Percentiles rank a stretch among this genome's conserved stretches.
Conservation (phyloP, 2,329 filamentous ascomycete species). For the Endoconidiophora polonica region DNA sequence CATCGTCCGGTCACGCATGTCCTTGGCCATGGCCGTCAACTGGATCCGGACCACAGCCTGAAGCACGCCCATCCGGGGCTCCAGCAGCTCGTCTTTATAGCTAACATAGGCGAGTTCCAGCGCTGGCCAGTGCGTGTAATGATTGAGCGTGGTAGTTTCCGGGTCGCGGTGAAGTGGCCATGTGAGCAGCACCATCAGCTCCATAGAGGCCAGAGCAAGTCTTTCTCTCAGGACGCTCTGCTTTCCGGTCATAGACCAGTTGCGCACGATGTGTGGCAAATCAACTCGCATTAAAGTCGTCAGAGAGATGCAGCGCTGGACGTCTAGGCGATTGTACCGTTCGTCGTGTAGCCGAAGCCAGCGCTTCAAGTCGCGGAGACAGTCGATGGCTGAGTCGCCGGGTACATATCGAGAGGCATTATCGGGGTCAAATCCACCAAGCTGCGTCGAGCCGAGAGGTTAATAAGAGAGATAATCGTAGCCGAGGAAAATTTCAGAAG, state of each 20-base stretch:
- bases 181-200: conserved; percentile 80
- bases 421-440: conserved; percentile 66
- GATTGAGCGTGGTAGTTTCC: conserved; percentile 75
- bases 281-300: conserved; percentile 85
- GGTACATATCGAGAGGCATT: conserved; percentile 73
- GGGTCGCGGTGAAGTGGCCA: conserved; percentile 77
- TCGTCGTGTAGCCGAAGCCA: conserved; percentile 94
- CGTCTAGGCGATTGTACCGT: conserved; percentile 84
- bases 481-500: neutral
- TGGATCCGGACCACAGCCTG: conserved; percentile 67
- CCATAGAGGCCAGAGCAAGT: conserved; percentile 70
- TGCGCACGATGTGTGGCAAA: conserved; percentile 70
- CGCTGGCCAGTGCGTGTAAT: conserved; percentile 80
- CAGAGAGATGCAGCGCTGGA: conserved; percentile 80
- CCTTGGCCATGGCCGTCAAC: conserved; percentile 68
- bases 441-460: conserved; percentile 32
- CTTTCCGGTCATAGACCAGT: conserved; percentile 58
- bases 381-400: conserved; percentile 83
- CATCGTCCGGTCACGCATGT: conserved; percentile 55
- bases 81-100: conserved; percentile 85
- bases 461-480: conserved; percentile 13
- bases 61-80: conserved; percentile 59
- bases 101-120: conserved; percentile 72
- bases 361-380: conserved; percentile 80
- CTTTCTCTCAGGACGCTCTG: conserved; percentile 62